Conservation (phyloP, 2,329 filamentous ascomycete species). For the Phoma sp. region DNA sequence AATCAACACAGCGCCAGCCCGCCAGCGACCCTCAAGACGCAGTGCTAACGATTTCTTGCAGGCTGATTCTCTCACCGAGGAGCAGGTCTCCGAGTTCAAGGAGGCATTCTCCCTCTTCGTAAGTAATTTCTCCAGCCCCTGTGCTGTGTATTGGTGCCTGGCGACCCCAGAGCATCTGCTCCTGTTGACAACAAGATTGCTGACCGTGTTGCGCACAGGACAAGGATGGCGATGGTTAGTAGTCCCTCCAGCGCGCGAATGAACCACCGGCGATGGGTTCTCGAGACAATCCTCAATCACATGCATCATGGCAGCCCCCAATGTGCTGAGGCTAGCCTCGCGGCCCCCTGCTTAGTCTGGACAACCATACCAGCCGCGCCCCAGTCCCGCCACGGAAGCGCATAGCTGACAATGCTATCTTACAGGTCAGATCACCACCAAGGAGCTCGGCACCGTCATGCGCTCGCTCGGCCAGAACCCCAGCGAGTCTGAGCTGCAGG, state of each 20-base stretch:
- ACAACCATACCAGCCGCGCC: constrained; percentile 6
- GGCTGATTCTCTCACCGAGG: constrained; percentile 98
- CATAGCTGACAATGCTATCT: constrained; percentile 30
- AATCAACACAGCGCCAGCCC: constrained; percentile 37
- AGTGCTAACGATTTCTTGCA: constrained; percentile 52
- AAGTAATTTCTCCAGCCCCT: constrained; percentile 57
- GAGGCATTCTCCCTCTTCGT: constrained; percentile 99
- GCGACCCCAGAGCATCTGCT: constrained; percentile 17
- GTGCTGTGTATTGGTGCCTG: constrained; percentile 32
- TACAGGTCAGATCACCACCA: constrained; percentile 67
- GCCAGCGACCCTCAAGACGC: constrained; percentile 4
- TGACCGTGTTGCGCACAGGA: constrained; percentile 51
- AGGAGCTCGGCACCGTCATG: constrained; percentile 69
- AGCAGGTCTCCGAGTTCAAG: constrained; percentile 99
- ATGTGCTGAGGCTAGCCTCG: constrained; percentile 2
- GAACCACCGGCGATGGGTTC: not conserved
- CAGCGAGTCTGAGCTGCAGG: constrained; percentile 66
- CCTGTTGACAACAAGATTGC: constrained; percentile 19
- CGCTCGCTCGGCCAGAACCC: constrained; percentile 68
- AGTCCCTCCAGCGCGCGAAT: constrained; percentile 3
- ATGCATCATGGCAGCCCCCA: constrained; percentile 12
- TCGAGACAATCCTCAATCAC: constrained; percentile 1
- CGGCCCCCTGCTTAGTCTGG: not conserved
- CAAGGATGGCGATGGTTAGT: constrained; percentile 64
- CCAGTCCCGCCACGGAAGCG: not conserved